A percentile compares a stretch with the other conserved stretches of the same genome.
These are phyloP conservation scores for Venturia nashicola DNA, from an alignment of 2,329 filamentous ascomycete genomes.

Conservation along the genomic window DNA sequence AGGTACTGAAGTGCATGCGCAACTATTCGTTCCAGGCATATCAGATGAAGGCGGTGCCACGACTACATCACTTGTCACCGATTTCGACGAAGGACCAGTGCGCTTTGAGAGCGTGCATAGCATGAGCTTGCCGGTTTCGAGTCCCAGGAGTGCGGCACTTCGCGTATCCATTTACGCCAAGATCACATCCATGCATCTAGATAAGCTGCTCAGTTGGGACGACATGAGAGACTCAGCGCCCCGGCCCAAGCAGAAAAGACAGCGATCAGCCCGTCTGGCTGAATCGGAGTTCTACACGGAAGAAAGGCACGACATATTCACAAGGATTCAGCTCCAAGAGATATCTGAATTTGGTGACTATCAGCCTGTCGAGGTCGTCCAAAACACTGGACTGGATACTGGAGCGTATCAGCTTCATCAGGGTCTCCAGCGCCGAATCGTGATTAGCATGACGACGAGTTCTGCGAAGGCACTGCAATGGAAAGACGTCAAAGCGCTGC, in stretches of 20 bases:
- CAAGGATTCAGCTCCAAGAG: constrained; percentile 78
- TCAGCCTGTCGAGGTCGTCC: constrained; percentile 81
- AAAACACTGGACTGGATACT: constrained; percentile 69
- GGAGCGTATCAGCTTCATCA: constrained; percentile 94
- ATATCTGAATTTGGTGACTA: constrained; percentile 87
- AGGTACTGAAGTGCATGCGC: constrained; percentile 88
- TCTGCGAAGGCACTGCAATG: constrained; percentile 81
- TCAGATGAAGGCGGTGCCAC: constrained; percentile 82
- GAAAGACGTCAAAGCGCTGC: constrained; percentile 67
- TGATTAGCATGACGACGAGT: constrained; percentile 80
- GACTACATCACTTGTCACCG: constrained; percentile 85
- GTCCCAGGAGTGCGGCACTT: constrained; percentile 60
- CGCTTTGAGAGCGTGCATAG: constrained; percentile 97
- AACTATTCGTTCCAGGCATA: constrained; percentile 87
- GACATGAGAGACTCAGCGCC: constrained; percentile 76
- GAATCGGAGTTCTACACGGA: constrained; percentile 90
- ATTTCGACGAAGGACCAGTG: constrained; percentile 85
- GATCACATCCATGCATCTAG: constrained; percentile 85
- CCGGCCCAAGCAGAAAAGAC: constrained; percentile 43
- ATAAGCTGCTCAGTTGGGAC: constrained; percentile 96
- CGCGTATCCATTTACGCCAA: constrained; percentile 85
- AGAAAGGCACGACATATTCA: constrained; percentile 87
- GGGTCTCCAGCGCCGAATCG: constrained; percentile 77
- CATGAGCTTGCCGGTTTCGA: constrained; percentile 81
- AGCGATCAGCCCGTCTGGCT: constrained; percentile 56